These are phyloP conservation scores for Emergomyces orientalis DNA, from an alignment of 2,329 filamentous ascomycete species.

Conservation along the genomic window DNA sequence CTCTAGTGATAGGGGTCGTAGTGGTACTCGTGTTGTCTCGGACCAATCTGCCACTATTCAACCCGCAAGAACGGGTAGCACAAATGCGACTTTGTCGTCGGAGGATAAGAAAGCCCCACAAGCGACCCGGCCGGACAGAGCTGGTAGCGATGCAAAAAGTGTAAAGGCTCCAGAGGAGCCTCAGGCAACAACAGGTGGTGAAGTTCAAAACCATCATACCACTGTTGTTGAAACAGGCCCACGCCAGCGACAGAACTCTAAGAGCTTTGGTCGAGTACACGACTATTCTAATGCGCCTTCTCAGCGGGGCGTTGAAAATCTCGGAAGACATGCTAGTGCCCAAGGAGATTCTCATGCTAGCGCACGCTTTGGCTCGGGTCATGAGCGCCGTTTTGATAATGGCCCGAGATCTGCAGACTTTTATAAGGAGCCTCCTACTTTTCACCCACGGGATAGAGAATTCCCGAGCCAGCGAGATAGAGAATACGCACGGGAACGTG, in stretches of 20 bases:
- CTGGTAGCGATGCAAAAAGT: conserved; percentile 19
- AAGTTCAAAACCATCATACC: conserved; percentile 21
- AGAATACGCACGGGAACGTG: conserved; percentile 16
- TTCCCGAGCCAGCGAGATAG: conserved; percentile 11
- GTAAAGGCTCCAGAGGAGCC: conserved; percentile 27
- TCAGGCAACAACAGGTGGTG: conserved; percentile 10
- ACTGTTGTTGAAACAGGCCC: conserved; percentile 24
- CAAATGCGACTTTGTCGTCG: conserved; percentile 22
- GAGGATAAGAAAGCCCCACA: conserved; percentile 29
- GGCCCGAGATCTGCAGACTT: conserved; percentile 32
- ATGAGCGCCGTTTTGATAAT: conserved; percentile 33
- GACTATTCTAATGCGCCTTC: conserved; percentile 19
- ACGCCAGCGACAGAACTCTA: conserved; percentile 28
- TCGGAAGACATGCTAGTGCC: conserved; percentile 22
- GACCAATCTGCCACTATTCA: conserved; percentile 35
- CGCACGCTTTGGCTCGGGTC: conserved; percentile 21
- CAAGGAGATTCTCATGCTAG: conserved; percentile 28
- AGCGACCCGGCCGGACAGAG: conserved; percentile 21
- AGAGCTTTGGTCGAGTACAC: conserved; percentile 27
- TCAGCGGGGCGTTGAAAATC: conserved; percentile 23
- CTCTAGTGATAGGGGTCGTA: conserved; percentile 28
- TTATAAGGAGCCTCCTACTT: conserved; percentile 22
- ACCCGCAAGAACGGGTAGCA: conserved; percentile 28
- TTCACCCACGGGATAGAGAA: conserved; percentile 20
- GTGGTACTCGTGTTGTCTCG: conserved; percentile 29